phyloP scores from a whole-genome alignment of 306 rosid species.

The Nissolia schottii region DNA sequence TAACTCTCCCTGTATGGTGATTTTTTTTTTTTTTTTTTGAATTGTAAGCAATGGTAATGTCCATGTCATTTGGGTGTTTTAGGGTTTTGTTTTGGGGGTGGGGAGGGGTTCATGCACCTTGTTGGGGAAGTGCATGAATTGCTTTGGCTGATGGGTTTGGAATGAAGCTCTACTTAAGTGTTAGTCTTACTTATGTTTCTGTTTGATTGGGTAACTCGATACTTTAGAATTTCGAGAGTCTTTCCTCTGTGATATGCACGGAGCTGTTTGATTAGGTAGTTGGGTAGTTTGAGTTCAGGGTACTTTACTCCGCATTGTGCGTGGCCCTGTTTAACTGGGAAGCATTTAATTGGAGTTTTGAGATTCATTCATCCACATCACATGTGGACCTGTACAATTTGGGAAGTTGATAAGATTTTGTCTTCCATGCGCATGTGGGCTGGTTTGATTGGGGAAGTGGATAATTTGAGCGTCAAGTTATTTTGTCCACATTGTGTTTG shows the following conservation, averaged over 20 bases:
- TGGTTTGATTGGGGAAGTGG: not conserved
- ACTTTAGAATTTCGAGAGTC: not conserved
- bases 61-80: not conserved
- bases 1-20: not conserved
- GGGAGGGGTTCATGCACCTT: not conserved
- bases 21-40: not conserved
- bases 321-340: not conserved
- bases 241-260: not conserved
- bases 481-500: not conserved
- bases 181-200: not conserved
- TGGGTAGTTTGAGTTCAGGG: not conserved
- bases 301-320: not conserved
- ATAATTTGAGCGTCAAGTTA: not conserved
- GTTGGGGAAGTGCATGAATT: not conserved
- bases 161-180: not conserved
- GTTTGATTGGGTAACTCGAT: not conserved
- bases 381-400: not conserved
- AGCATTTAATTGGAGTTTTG: not conserved
- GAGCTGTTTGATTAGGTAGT: not conserved
- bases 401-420: not conserved
- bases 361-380: not conserved
- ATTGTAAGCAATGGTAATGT: not conserved
- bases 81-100: not conserved
- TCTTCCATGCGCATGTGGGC: not conserved
- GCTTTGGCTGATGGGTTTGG: not conserved